Evolutionary conservation across 768 basidiomycete species (phyloP).

Genomic region (Pleurotus ostreatus): DNA sequence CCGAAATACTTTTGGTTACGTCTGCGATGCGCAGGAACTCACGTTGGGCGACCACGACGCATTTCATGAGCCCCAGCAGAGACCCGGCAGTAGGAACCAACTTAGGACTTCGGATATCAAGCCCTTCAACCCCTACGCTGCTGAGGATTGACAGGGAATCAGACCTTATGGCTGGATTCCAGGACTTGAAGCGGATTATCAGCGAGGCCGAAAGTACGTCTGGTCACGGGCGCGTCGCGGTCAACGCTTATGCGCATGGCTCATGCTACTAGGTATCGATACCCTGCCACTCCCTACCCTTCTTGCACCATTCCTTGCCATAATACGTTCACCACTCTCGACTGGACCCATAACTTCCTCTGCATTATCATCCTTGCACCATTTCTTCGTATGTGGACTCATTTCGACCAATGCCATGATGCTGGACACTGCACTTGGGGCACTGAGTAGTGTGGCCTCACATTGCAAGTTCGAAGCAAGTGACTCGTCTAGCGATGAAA

Average conservation of each 20-base stretch:
- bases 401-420: constrained; percentile 53
- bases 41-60: constrained; percentile 81
- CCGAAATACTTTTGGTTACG: constrained; percentile 89
- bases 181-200: constrained; percentile 74
- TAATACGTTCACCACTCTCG: constrained; percentile 90
- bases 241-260: background rate
- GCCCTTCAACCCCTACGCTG: constrained; percentile 38
- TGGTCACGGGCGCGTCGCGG: background rate
- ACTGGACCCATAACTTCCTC: constrained; percentile 98
- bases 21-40: constrained; percentile 97
- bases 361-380: constrained; percentile 83
- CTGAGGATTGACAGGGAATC: constrained; percentile 64
- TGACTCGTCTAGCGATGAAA: constrained; percentile 96
- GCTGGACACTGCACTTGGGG: constrained; percentile 66
- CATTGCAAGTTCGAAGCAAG: constrained; percentile 98
- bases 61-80: constrained; percentile 49
- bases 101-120: constrained; percentile 67
- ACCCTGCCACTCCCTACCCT: constrained; percentile 56
- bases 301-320: constrained; percentile 85
- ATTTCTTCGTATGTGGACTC: constrained; percentile 78
- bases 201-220: constrained; percentile 62
- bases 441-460: constrained; percentile 85
- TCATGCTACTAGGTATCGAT: constrained; percentile 47
- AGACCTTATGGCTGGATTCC: constrained; percentile 87
- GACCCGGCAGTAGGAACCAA: constrained; percentile 71